These are phyloP conservation scores for Pseudopithomyces chartarum DNA, from an alignment of 2,329 filamentous ascomycete species.

Conservation along the genomic window DNA sequence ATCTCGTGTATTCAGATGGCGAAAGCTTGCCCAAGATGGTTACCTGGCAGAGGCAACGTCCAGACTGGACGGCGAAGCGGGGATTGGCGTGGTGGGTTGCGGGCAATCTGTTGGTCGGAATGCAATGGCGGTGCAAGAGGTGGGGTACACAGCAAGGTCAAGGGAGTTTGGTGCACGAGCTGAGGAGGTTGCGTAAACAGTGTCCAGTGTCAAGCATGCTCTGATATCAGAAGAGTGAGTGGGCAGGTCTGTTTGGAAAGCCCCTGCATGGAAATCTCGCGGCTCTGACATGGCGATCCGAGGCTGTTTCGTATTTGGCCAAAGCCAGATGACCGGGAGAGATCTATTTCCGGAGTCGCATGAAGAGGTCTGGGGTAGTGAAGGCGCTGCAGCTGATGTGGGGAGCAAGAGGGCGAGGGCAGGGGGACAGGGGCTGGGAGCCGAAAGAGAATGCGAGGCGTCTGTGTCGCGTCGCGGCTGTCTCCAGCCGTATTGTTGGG, in stretches of 20 bases:
- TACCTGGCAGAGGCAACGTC: too few species aligned
- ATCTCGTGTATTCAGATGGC: too few species aligned
- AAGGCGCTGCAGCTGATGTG: background rate
- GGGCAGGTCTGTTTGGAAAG: background rate
- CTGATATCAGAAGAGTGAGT: too few species aligned
- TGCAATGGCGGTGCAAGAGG: too few species aligned
- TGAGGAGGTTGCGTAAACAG: too few species aligned
- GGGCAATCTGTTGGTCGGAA: too few species aligned
- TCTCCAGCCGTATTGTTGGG: conserved; percentile 21
- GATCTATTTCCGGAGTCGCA: background rate
- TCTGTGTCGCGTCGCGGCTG: conserved; percentile 19
- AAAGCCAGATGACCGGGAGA: background rate
- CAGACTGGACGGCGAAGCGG: too few species aligned
- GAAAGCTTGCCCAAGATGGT: too few species aligned
- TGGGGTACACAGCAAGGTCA: too few species aligned
- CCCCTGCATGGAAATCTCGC: background rate
- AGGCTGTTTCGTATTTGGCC: background rate
- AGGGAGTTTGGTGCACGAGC: too few species aligned
- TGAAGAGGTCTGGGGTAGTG: background rate
- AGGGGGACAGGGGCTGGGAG: background rate
- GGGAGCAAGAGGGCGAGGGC: background rate
- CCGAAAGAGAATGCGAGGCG: conserved; percentile 12
- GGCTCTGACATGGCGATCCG: background rate
- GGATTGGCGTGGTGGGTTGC: too few species aligned
- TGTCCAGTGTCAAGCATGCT: too few species aligned